Evolutionary conservation across 768 basidiomycete genomes (phyloP).

Genomic region (Scleroderma citrinum): DNA sequence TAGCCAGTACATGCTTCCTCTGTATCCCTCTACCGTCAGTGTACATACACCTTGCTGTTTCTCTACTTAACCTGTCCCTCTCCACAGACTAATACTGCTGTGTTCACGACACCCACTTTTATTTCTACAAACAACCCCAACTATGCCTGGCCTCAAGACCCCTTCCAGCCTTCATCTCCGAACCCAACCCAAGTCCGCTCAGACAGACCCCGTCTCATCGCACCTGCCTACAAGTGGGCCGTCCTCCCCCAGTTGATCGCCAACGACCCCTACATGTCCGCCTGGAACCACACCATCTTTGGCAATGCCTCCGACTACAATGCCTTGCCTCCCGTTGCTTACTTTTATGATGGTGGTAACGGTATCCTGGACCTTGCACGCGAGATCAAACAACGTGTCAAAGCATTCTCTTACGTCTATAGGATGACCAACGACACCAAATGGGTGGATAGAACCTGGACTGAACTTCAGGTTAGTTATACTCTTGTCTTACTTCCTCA

Average conservation of each 20-base stretch:
- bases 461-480: constrained; percentile 70
- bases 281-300: constrained; percentile 91
- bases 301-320: constrained; percentile 78
- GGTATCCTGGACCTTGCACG: constrained; percentile 92
- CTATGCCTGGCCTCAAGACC: constrained; percentile 74
- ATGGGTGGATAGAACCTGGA: constrained; percentile 84
- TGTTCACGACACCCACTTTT: constrained; percentile 69
- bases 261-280: constrained; percentile 76
- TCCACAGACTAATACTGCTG: constrained; percentile 67
- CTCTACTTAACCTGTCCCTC: constrained; percentile 4
- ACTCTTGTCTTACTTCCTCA: neutral
- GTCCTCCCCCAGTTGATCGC: constrained; percentile 73
- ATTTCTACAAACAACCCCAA: constrained; percentile 43
- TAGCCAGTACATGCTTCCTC: constrained; percentile 69
- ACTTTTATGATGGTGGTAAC: constrained; percentile 73
- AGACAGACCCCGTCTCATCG: constrained; percentile 87
- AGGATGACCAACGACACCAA: constrained; percentile 87
- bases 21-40: constrained; percentile 87
- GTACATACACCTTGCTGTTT: neutral
- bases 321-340: constrained; percentile 55
- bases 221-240: constrained; percentile 87
- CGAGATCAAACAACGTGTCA: constrained; percentile 84
- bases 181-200: constrained; percentile 54
- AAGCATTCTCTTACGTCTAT: constrained; percentile 88
- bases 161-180: constrained; percentile 64